Evolutionary conservation across 192 early-diverging fungal species (phyloP).

Genomic region (Entomortierella beljakovae): DNA sequence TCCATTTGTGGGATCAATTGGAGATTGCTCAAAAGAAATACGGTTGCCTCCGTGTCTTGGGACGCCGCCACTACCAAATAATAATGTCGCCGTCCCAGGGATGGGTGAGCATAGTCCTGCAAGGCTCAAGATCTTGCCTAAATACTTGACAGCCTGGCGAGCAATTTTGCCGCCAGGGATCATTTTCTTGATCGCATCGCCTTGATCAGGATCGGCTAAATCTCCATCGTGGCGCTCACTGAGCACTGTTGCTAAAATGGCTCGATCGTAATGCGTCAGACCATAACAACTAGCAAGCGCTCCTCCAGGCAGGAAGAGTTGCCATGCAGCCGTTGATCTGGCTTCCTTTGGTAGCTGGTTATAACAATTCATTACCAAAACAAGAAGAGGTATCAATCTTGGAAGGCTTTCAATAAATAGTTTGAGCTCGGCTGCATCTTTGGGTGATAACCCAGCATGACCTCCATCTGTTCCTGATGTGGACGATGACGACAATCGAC

Average conservation of each 20-base stretch:
- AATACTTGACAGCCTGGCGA: conserved; percentile 56
- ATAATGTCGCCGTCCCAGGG: conserved; percentile 32
- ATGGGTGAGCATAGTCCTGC: conserved; percentile 43
- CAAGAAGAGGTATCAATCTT: conserved; percentile 58
- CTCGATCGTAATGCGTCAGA: conserved; percentile 61
- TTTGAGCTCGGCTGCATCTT: conserved; percentile 30
- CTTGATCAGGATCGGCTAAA: conserved; percentile 54
- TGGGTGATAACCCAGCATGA: conserved; percentile 14
- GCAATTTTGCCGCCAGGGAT: conserved; percentile 56
- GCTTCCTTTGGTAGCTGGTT: conserved; percentile 65
- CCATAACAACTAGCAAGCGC: conserved; percentile 64
- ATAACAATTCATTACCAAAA: conserved; percentile 60
- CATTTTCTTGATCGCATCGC: conserved; percentile 53
- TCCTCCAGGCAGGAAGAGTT: conserved; percentile 63
- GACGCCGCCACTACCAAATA: conserved; percentile 11
- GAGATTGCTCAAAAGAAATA: conserved; percentile 31
- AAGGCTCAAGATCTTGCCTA: conserved; percentile 57
- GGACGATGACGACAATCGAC: conserved; percentile 21
- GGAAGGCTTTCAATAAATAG: conserved; percentile 50
- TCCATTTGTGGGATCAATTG: not conserved
- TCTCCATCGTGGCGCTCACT: conserved; percentile 63
- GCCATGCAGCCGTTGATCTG: conserved; percentile 61
- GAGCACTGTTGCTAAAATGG: conserved; percentile 60
- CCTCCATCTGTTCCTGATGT: not conserved
- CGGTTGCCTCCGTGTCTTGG: conserved; percentile 25